Evolutionary conservation across 2,329 filamentous ascomycete genomes (phyloP), one percentile per base, ranked within the genome.

Genomic region (Trichophyton rubrum): DNA sequence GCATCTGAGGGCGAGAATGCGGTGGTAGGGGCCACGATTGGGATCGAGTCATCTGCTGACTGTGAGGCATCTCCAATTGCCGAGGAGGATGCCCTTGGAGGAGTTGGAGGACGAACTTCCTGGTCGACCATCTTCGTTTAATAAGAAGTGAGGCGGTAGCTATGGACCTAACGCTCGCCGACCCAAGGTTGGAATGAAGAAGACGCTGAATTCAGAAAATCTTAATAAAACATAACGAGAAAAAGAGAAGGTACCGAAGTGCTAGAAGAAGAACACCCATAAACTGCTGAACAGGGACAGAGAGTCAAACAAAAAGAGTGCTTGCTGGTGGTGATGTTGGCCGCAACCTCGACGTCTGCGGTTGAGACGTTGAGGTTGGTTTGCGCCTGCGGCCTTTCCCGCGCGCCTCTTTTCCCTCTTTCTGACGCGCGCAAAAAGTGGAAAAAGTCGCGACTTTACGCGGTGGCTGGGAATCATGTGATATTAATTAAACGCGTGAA

Each of bases 91-190:
- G 35, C 15, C 72, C 76, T 77, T 53, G 80, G 81, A 66, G 80
- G 80, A 67, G 80, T 83, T 17, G 80, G 81, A 63, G 80, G 81
- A 67, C 79, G 78, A 70, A 74, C 71, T n/a, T 53, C 49, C n/a
- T 53, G 22, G 49, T 27, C 49, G 11, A 53, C 49, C 49, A 53
- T 53, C 15, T 27, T 53, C 15, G 49, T 30, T 24, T 20, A n/a
- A 30, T 53, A 24, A 7, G 24, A 30, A 33, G 27, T 8, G 7
- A 33, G 49, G 33, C 33, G 9, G 33, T 38, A 38, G 33, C 33
- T 24, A 24, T 33, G 24, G 49, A 53, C 33, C 49, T 24, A 53
- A 43, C n/a, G 11, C 40, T 43, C n/a, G 9, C 49, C 49, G 49
- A 33, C n/a, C 49, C 49, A 33, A 22, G 27, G 49, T 53, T 53